Conservation (phyloP, 1,284 basidiomycete species). For the Apiotrichum veenhuisii region DNA sequence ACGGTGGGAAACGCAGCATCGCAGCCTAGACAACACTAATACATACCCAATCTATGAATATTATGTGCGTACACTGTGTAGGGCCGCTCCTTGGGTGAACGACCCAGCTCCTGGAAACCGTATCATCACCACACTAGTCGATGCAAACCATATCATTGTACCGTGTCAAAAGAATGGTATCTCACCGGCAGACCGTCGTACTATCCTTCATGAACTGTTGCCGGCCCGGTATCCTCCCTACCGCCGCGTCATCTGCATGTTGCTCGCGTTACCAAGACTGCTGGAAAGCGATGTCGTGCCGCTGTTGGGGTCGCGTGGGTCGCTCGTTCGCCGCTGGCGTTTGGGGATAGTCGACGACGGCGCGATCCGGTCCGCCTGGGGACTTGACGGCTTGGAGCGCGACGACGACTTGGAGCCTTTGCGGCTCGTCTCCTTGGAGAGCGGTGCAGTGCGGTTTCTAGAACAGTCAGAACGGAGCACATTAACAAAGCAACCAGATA, state of each 20-base stretch:
- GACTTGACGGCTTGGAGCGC: conserved; percentile 17
- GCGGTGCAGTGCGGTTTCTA: conserved; percentile 19
- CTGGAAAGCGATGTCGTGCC: conserved; percentile 7
- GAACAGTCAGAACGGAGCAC: not conserved
- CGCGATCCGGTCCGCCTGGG: conserved; percentile 6
- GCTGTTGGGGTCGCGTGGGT: conserved; percentile 4
- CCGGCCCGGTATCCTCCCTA: not conserved
- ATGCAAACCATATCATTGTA: too few relatives aligned
- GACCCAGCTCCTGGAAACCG: too few relatives aligned
- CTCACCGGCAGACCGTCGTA: too few relatives aligned
- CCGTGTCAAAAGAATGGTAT: too few relatives aligned
- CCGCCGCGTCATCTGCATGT: conserved; percentile 8
- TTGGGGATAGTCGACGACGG: conserved; percentile 14
- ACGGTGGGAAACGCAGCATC: too few relatives aligned
- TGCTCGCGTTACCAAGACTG: conserved; percentile 7
- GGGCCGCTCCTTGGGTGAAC: too few relatives aligned
- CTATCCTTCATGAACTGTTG: too few relatives aligned
- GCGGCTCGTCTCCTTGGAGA: conserved; percentile 15
- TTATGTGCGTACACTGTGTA: not conserved
- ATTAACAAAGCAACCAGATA: not conserved
- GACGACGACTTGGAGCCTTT: conserved; percentile 8
- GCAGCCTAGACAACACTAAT: conserved; percentile 1
- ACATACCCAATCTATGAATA: not conserved
- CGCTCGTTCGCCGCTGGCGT: conserved; percentile 19
- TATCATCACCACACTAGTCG: too few relatives aligned